Percentiles rank a stretch among this genome's conserved stretches.
These are phyloP conservation scores for Amaranthus tricolor DNA, from an alignment of 179 eudicot species.

Conservation along the genomic window DNA sequence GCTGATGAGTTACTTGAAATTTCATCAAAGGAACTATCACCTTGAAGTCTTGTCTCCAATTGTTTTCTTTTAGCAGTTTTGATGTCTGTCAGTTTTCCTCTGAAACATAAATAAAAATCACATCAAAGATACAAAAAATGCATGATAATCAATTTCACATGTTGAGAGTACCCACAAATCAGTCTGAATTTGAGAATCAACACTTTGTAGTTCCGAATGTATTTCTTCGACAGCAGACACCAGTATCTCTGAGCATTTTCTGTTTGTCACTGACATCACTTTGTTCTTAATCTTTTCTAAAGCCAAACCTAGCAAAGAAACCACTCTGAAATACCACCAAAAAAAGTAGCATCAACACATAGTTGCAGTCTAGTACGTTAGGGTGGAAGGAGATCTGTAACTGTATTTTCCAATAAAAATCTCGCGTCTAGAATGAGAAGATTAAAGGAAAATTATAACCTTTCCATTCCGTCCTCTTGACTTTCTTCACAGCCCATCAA, in stretches of 20 bases:
- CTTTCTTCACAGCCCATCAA: constrained; percentile 34
- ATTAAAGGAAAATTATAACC: constrained; percentile 33
- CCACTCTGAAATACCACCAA: constrained; percentile 49
- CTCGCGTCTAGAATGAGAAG: constrained; percentile 13
- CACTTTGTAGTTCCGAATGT: constrained; percentile 52
- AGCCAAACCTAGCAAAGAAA: constrained; percentile 56
- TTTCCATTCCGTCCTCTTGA: constrained; percentile 53
- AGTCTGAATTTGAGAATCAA: constrained; percentile 70
- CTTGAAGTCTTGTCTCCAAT: constrained; percentile 66
- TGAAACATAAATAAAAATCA: constrained; percentile 40
- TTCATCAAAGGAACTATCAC: constrained; percentile 31
- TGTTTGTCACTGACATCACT: constrained; percentile 52
- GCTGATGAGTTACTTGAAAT: background rate
- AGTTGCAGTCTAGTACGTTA: background rate
- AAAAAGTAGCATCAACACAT: constrained; percentile 18
- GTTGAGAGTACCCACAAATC: constrained; percentile 58
- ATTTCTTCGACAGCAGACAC: constrained; percentile 61
- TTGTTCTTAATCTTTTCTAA: constrained; percentile 65
- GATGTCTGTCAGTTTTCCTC: constrained; percentile 60
- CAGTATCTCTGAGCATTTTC: constrained; percentile 71
- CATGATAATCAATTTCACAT: constrained; percentile 1
- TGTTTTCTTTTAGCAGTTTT: constrained; percentile 58
- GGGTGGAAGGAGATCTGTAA: background rate
- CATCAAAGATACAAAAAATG: constrained; percentile 14
- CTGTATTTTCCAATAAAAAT: background rate